Evolutionary conservation across 1,284 basidiomycete genomes (phyloP), one percentile per base, ranked within the genome.

Genomic region (Takashimella koratensis): DNA sequence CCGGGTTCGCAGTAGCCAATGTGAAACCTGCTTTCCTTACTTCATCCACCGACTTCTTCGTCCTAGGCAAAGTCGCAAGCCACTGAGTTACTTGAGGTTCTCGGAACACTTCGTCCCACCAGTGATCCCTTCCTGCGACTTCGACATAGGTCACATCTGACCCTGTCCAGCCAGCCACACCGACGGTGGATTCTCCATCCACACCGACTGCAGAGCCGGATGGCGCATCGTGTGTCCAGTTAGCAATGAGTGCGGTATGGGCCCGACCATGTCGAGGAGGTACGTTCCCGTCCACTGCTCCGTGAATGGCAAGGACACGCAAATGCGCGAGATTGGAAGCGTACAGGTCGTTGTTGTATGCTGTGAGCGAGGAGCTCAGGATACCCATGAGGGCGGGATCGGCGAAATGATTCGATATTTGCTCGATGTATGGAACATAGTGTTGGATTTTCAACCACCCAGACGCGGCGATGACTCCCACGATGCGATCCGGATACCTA

Each of bases 261-360:
- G 63, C 51, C 20, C 72, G 55, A 3, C 63, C 66, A 50, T 76
- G 74, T 1, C 70, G 60, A 6, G 74, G 66, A 0, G 70, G 67
- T 10, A 76, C 74, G 40, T 76, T 76, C 47, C 67, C 62, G 56
- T 76, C 74, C 5, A 66, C 82, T 48, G 66, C 84, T 81, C 90
- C 91, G 62, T 93, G 87, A 45, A 93, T 80, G 4, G 85, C 87
- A 12, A 92, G 77, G 2, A 90, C 76, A 0, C 86, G 85, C 0
- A 80, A 57, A 5, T 67, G 84, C 27, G 84, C 79, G 1, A 83
- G 84, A 22, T 94, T 95, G 4, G 85, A 83, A 8, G 90, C 66
- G 74, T 90, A 86, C 6, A 94, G 71, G 64, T 94, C 90, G 67
- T 95, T 91, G 71, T 93, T 87, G 66, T 91, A 91, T 8, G 86